Conservation (phyloP, 306 rosid species). For the Trichosanthes cucumerina region DNA sequence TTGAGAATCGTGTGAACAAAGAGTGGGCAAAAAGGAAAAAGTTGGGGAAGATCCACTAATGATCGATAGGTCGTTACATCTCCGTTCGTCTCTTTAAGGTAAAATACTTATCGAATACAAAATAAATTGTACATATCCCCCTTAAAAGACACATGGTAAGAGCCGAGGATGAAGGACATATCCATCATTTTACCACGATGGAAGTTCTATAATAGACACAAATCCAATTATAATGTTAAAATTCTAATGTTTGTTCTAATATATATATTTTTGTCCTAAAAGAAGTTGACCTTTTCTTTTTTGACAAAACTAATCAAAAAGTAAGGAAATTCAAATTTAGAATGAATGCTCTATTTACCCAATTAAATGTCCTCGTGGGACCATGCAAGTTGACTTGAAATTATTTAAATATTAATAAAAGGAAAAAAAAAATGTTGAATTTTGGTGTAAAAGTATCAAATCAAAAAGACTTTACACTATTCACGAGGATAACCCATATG, state of each 20-base stretch:
- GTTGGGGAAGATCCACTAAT: too few species aligned
- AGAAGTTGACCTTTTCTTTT: background rate
- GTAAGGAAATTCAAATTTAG: background rate
- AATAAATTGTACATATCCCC: too few species aligned
- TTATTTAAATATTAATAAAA: too few species aligned
- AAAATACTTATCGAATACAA: too few species aligned
- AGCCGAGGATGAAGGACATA: too few species aligned
- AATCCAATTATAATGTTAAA: background rate
- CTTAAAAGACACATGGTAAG: too few species aligned
- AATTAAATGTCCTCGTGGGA: background rate
- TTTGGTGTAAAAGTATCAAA: background rate
- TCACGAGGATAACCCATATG: conserved; percentile 4
- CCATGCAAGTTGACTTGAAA: conserved; percentile 2
- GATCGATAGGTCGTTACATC: too few species aligned
- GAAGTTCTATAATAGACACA: background rate
- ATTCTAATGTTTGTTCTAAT: background rate
- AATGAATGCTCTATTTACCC: background rate
- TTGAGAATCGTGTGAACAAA: too few species aligned
- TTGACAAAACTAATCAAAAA: background rate
- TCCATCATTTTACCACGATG: too few species aligned
- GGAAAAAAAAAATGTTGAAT: background rate
- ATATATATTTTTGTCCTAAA: background rate
- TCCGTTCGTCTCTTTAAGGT: too few species aligned
- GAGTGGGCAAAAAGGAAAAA: too few species aligned
- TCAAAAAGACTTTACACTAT: conserved; percentile 1